phyloP scores from a whole-genome alignment of 164 flowering plant species.

The Vitis amurensis region DNA sequence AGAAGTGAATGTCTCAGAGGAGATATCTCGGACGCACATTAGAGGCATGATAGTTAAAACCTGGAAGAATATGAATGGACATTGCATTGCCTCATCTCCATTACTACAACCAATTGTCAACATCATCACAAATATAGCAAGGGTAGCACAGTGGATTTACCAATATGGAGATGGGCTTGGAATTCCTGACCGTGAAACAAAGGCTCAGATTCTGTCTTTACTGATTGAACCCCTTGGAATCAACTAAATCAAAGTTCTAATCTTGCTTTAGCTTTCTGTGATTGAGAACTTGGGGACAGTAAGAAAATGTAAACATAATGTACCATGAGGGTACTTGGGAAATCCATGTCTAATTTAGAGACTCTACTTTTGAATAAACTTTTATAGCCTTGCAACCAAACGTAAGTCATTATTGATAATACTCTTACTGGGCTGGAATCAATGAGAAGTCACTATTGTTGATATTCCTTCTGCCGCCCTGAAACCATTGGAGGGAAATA shows the following conservation, averaged over 20 bases:
- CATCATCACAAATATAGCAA: conserved; percentile 9
- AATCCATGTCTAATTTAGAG: too few species aligned
- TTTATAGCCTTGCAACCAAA: too few species aligned
- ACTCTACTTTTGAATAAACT: too few species aligned
- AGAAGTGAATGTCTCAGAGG: conserved; percentile 33
- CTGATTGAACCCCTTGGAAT: conserved; percentile 29
- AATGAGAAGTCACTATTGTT: too few species aligned
- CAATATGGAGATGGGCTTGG: conserved; percentile 20
- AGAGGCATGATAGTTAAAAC: conserved; percentile 12
- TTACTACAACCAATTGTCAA: conserved; percentile 10
- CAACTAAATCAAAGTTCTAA: neutral
- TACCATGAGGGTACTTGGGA: too few species aligned
- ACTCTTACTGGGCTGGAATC: too few species aligned
- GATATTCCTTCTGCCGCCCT: too few species aligned
- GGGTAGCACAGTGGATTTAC: too few species aligned
- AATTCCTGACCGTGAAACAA: conserved; percentile 26
- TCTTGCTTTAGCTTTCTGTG: neutral
- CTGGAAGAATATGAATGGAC: conserved; percentile 37
- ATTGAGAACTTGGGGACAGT: neutral
- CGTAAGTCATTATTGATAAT: too few species aligned
- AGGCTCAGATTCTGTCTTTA: conserved; percentile 18
- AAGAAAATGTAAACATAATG: neutral
- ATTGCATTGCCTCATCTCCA: conserved; percentile 1
- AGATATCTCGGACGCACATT: conserved; percentile 24
- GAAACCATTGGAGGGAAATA: too few species aligned